Evolutionary conservation across 805 yeast genomes (phyloP).

Genomic region (Brettanomyces sp.): DNA sequence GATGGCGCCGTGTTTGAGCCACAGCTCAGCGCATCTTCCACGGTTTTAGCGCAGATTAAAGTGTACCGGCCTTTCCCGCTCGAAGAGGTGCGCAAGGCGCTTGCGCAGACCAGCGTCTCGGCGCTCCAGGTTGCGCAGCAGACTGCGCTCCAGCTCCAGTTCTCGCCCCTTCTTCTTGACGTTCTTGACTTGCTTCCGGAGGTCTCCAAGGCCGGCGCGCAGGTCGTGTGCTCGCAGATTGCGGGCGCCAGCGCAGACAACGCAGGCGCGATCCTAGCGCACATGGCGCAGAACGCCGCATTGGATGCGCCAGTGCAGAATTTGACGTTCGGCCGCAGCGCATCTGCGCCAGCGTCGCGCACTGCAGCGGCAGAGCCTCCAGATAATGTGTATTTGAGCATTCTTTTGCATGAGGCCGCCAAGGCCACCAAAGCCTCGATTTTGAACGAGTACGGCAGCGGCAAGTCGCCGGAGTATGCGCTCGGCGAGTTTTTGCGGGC

Average conservation of each 20-base stretch:
- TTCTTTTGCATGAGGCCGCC: constrained; percentile 28
- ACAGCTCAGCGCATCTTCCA: constrained; percentile 3
- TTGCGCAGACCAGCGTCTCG: constrained; percentile 1
- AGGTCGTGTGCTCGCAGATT: constrained; percentile 50
- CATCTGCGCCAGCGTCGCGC: constrained; percentile 21
- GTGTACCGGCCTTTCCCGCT: constrained; percentile 69
- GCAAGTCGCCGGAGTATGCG: constrained; percentile 54
- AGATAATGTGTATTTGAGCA: constrained; percentile 60
- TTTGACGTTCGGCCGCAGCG: constrained; percentile 44
- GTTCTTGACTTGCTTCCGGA: constrained; percentile 51
- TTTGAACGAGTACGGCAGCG: constrained; percentile 49
- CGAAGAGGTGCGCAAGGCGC: constrained; percentile 35
- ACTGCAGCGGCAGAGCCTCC: constrained; percentile 47
- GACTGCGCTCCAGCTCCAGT: constrained; percentile 30
- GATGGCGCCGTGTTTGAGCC: constrained; percentile 24
- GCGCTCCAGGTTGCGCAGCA: constrained; percentile 59
- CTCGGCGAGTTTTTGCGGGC: constrained; percentile 63
- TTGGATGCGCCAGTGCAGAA: constrained; percentile 52
- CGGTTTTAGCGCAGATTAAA: constrained; percentile 47
- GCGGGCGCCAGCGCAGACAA: constrained; percentile 27
- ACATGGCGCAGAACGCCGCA: constrained; percentile 32
- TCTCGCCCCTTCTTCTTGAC: constrained; percentile 52
- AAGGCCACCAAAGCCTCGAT: constrained; percentile 29
- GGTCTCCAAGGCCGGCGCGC: constrained; percentile 28
- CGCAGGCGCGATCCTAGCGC: constrained; percentile 30